Base-by-base conservation (phyloP, 2,329 filamentous ascomycete genomes). In the Pseudonectria buxi region DNA sequence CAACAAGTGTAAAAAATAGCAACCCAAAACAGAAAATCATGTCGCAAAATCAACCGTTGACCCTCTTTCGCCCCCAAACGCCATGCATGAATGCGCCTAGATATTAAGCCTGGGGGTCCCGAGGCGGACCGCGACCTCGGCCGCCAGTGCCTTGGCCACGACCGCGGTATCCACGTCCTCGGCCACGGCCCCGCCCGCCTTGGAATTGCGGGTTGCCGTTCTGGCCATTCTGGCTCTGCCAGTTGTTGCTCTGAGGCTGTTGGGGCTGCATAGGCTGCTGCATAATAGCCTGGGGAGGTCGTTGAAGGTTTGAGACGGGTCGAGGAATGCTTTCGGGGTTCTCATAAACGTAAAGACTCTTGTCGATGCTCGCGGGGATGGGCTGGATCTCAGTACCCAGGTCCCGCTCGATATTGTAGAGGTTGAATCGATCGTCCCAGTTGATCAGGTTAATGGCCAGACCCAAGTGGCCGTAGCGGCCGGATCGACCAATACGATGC, bases 381-480 rank as follows among this genome's bases (percentile, higher is more conserved):
- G 92, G 82, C 57, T 92, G 86, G 43, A 98, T 98, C 65, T 98
- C 92, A 6, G 92, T 98, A 34, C 92, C 92, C 27, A 98, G 72
- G 56, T 98, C 92, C 52, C 94, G 85, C 64, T 98, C 92, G 51
- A 98, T 98, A 61, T 94, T 94, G 72, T 98, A 98, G 14, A 98
- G 75, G 63, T 96, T 98, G 74, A 95, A 96, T 18, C 92, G 81
- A 61, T 98, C 92, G 39, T 98, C 92, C 92, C 92, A 98, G 63
- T 94, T 96, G 73, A 98, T 98, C 60, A 98, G 71, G 65, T 98
- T 98, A 59, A 98, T 98, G 46, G 94, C 94, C 49, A 98, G 72
- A 75, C 92, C 92, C 56, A 96, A 75, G 66, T 98, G 92, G 48
- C 92, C 92, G 59, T 95, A 98, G 48, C 92, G 86, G 49, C 92